Evolutionary conservation across 345 rosid species (phyloP).

Genomic region (Euphorbia tirucalli): DNA sequence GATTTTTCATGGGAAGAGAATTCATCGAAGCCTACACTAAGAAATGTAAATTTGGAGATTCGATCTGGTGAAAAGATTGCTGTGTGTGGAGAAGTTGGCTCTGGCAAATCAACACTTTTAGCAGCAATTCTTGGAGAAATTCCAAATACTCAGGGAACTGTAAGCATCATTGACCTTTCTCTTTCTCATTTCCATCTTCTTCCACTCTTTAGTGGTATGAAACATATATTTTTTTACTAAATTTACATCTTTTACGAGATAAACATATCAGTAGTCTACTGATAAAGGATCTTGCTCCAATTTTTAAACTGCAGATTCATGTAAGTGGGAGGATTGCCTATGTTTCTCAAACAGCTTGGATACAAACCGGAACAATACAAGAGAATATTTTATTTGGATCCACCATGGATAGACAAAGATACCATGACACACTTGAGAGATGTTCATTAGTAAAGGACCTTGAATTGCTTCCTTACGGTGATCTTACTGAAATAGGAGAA

Average conservation of each 20-base stretch:
- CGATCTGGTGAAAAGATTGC: slow-evolving; percentile 72
- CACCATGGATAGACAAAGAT: slow-evolving; percentile 59
- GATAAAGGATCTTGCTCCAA: slow-evolving; percentile 5
- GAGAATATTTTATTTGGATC: slow-evolving; percentile 85
- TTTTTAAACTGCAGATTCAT: slow-evolving; percentile 46
- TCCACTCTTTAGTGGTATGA: neutral
- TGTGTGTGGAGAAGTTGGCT: slow-evolving; percentile 94
- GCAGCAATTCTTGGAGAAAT: slow-evolving; percentile 93
- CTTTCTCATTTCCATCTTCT: neutral
- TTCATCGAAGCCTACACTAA: slow-evolving; percentile 51
- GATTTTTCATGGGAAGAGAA: slow-evolving; percentile 81
- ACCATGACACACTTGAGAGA: slow-evolving; percentile 72
- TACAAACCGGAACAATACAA: slow-evolving; percentile 80
- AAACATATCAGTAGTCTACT: neutral
- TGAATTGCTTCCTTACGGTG: slow-evolving; percentile 82
- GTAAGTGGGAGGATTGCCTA: slow-evolving; percentile 77
- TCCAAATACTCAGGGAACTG: slow-evolving; percentile 61
- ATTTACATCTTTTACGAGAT: neutral
- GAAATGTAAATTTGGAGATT: slow-evolving; percentile 55
- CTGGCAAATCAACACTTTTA: slow-evolving; percentile 90
- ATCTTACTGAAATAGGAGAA: slow-evolving; percentile 94
- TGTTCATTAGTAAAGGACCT: slow-evolving; percentile 86
- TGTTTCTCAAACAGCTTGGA: slow-evolving; percentile 97
- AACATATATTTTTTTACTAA: neutral
- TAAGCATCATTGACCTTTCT: slow-evolving; percentile 30